A percentile compares a stretch with the other conserved stretches of the same genome.
Conservation (phyloP, 148 eudicot genomes). For the Arctostaphylos glauca region DNA sequence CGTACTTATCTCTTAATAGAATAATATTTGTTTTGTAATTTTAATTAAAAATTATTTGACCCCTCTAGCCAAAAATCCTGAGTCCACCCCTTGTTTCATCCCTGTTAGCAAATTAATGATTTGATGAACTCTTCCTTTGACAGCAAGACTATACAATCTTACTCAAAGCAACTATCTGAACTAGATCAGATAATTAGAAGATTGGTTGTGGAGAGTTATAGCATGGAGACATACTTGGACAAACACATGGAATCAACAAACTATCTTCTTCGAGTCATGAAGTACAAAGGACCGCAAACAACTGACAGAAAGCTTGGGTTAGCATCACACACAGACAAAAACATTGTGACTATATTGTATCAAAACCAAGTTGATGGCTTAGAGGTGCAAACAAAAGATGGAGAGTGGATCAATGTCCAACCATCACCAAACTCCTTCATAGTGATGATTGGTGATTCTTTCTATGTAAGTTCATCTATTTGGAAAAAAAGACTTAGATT, state of each 20-base stretch:
- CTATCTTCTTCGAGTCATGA: slow-evolving; percentile 42
- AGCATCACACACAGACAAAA: slow-evolving; percentile 43
- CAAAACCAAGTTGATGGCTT: slow-evolving; percentile 42
- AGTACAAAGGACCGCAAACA: slow-evolving; percentile 36
- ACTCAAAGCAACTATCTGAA: slow-evolving; percentile 34
- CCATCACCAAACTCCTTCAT: slow-evolving; percentile 31
- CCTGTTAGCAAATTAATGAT: not conserved
- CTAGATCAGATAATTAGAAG: slow-evolving; percentile 37
- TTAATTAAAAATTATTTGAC: too few species aligned
- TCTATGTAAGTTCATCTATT: slow-evolving; percentile 27
- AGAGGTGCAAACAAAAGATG: slow-evolving; percentile 38
- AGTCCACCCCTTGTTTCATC: too few species aligned
- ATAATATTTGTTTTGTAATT: too few species aligned
- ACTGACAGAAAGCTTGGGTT: slow-evolving; percentile 31
- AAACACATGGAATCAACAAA: slow-evolving; percentile 41
- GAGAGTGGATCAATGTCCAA: slow-evolving; percentile 32
- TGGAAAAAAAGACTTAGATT: too few species aligned
- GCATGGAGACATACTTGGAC: slow-evolving; percentile 30
- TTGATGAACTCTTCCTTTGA: not conserved
- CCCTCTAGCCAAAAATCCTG: too few species aligned
- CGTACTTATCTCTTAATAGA: too few species aligned
- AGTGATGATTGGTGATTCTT: slow-evolving; percentile 43
- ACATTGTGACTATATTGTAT: slow-evolving; percentile 37
- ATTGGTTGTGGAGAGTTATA: slow-evolving; percentile 45
- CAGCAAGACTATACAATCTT: slow-evolving; percentile 32